Percentiles rank a stretch among this genome's conserved stretches.
Evolutionary conservation across 1,284 basidiomycete species (phyloP).

Genomic region (Apiotrichum laibachii): DNA sequence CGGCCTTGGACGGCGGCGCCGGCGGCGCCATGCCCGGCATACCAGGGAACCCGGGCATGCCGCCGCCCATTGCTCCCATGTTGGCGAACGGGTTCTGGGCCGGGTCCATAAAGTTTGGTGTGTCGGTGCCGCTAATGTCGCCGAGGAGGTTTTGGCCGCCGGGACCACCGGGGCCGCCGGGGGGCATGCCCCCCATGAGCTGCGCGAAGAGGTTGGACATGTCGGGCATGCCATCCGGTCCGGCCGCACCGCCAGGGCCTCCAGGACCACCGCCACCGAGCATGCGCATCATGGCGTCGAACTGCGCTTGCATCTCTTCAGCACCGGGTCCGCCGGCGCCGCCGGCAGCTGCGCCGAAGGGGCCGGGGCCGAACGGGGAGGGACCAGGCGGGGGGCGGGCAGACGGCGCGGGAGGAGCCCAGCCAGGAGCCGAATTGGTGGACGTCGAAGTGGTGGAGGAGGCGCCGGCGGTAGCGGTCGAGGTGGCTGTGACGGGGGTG

Average conservation of each 20-base stretch:
- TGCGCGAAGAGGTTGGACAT: constrained; percentile 33
- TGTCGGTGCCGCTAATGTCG: neutral
- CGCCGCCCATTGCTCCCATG: constrained; percentile 25
- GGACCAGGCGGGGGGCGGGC: neutral
- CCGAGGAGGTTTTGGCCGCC: constrained; percentile 1
- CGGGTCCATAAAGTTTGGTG: constrained; percentile 3
- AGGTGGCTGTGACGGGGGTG: neutral
- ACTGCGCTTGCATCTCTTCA: constrained; percentile 31
- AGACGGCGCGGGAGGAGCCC: neutral
- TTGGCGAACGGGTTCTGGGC: constrained; percentile 8
- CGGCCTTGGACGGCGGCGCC: constrained; percentile 17
- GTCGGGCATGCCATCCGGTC: constrained; percentile 28
- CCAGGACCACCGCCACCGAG: constrained; percentile 19
- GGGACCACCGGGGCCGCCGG: neutral
- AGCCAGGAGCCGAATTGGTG: neutral
- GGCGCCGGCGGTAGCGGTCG: neutral
- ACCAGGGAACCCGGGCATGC: constrained; percentile 12
- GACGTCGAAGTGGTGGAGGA: neutral
- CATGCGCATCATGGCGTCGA: constrained; percentile 45
- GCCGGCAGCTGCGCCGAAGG: neutral
- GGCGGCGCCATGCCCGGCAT: constrained; percentile 5
- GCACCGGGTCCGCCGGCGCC: neutral
- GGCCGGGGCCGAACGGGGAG: constrained; percentile 6
- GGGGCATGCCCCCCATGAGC: constrained; percentile 21
- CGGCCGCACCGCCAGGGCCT: constrained; percentile 18